Base-by-base conservation (phyloP, 768 basidiomycete species). In the Cantharellus cinnabarinus region DNA sequence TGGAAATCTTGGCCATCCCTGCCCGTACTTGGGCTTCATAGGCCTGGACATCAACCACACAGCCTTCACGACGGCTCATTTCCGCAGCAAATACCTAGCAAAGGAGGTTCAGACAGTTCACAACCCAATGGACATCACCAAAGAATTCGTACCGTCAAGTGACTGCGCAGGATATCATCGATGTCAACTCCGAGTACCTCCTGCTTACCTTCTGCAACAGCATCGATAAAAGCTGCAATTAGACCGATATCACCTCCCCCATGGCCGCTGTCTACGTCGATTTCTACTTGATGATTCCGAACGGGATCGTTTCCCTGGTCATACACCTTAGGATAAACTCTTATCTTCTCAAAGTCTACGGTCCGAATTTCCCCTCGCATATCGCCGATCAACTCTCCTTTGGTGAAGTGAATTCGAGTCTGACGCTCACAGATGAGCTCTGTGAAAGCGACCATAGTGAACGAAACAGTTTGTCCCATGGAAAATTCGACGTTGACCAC, bases 391-490 rank as follows among this genome's bases (percentile, higher is more conserved):
- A 93, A 81, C 70, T 91, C 89, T 3, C 89, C 89, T 60, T 86
- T 77, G 2, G 82, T 81, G 65, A 91, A 91, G 67, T 91, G 88
- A 66, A 90, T 72, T 10, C 85, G 78, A 3, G 85, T 82, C 65
- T 87, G 81, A n/a, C 89, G 82, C 41, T 85, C 75, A 68, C 89
- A 90, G 51, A 89, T 77, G 50, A 77, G 72, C n/a, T 69, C 76
- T 0, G 86, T 85, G 66, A 80, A 85, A 7, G 89, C 89, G 54
- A 88, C 77, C 87, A 93, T 89, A 20, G 89, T 90, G 68, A 93
- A 85, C 0, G 85, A 85, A 7, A 78, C 85, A 0, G 89, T 91
- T 38, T 79, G 75, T 14, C 88, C 87, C 56, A 80, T 79, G 4
- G 82, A 80, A 68, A 87, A 93, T 65, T 90, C 85, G 59, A 93